Evolutionary conservation across 2,329 filamentous ascomycete genomes (phyloP).

Genomic region (Botrytis medusae): DNA sequence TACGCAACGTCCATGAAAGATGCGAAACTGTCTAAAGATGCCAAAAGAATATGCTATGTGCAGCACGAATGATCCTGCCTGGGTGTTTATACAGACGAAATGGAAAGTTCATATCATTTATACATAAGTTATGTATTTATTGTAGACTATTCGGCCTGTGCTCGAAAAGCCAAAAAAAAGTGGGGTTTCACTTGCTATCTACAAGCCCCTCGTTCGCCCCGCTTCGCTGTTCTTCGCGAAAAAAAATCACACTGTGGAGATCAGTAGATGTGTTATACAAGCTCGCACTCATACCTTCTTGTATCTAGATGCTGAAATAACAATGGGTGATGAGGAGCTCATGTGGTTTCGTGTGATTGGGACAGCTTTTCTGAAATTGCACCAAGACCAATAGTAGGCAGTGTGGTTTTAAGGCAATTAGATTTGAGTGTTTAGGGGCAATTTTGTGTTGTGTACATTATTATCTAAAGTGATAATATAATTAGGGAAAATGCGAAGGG

Average conservation of each 20-base stretch:
- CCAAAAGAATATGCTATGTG: background rate
- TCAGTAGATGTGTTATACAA: background rate
- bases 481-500: background rate
- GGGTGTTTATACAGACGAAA: rapidly evolving
- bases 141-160: background rate
- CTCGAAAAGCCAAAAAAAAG: background rate
- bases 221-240: too few relatives aligned
- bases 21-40: background rate
- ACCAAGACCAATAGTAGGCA: background rate
- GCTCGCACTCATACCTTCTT: background rate
- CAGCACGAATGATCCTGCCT: background rate
- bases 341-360: too few relatives aligned
- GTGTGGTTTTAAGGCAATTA: background rate
- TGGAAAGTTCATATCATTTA: background rate
- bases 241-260: background rate
- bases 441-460: background rate
- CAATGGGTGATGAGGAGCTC: too few relatives aligned
- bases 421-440: background rate
- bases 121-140: background rate
- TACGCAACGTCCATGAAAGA: background rate
- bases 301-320: background rate
- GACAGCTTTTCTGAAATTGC: background rate
- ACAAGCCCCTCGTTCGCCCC: too few relatives aligned
- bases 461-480: too few relatives aligned
- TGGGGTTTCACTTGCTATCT: background rate